Evolutionary conservation across 2,329 filamentous ascomycete genomes (phyloP), one percentile per base, ranked within the genome.

Genomic region (Rhynchosporium agropyri): DNA sequence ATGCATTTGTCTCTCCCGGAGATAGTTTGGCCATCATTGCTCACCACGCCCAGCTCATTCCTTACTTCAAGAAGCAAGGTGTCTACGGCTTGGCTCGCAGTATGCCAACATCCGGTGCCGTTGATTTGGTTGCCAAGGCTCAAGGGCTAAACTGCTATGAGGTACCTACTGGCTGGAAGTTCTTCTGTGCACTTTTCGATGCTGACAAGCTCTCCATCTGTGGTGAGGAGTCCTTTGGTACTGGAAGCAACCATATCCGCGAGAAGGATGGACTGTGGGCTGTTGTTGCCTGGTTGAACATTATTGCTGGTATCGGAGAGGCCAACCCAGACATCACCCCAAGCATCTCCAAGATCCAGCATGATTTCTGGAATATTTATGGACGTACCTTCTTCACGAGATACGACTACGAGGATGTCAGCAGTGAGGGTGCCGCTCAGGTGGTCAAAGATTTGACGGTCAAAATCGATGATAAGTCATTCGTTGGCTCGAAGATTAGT

Each of bases 251-350:
- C 82, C 95, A 99, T 79, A 97, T 99, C 75, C 92, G 95, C 71
- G 95, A 99, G 82, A 99, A 99, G 85, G 95, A 99, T 74, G 95
- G 95, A 66, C 85, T 99, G 48, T 99, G 95, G 95, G 95, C 95
- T 65, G 86, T 99, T 66, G 90, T 97, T 60, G 95, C 95, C 38
- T 99, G 95, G 95, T 81, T 99, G 73, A 99, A 99, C 83, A 97
- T 99, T 77, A 96, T 99, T 73, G 95, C 95, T 65, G 94, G 91
- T 69, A 87, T 98, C 54, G 93, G 93, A 68, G 88, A 95, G 76
- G 84, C 92, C 76, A 89, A 89, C 74, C 86, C 90, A 26, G 87
- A 82, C 63, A 88, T 90, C 70, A 92, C 89, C 3, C 93, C 94
- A 57, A 96, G 91, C 79, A 98, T 99, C 79, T 90, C 90, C 74